These are phyloP conservation scores for Bipolaris zeicola DNA, from an alignment of 2,329 filamentous ascomycete genomes.

Conservation along the genomic window DNA sequence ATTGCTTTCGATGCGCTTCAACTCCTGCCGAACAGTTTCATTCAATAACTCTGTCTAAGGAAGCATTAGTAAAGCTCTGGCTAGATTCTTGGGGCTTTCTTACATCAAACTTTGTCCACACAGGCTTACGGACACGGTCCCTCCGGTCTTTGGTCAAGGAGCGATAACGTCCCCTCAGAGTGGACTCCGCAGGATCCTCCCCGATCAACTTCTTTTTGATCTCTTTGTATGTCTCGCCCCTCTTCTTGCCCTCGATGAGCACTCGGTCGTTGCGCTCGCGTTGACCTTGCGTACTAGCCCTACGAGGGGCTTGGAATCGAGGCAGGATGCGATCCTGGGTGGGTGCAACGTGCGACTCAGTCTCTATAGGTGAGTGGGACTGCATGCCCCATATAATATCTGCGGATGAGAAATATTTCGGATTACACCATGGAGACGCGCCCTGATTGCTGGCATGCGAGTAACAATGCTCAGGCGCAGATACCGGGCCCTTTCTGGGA, in stretches of 20 bases:
- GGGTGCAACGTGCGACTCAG: neutral
- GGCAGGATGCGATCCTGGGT: constrained; percentile 3
- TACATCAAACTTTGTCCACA: constrained; percentile 69
- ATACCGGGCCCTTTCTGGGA: neutral
- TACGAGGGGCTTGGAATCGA: constrained; percentile 3
- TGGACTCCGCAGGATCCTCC: constrained; percentile 71
- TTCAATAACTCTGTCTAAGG: constrained; percentile 33
- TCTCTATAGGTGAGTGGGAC: neutral
- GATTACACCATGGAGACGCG: constrained; percentile 12
- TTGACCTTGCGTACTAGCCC: constrained; percentile 8
- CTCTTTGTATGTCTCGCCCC: constrained; percentile 68
- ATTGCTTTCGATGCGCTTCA: constrained; percentile 25
- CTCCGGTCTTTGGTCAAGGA: constrained; percentile 68
- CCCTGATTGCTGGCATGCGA: constrained; percentile 16
- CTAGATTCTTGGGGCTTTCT: constrained; percentile 45
- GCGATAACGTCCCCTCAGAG: constrained; percentile 70
- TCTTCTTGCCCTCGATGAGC: constrained; percentile 60
- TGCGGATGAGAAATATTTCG: neutral
- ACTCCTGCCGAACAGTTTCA: constrained; percentile 27
- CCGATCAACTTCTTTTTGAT: constrained; percentile 62
- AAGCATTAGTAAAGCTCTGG: constrained; percentile 11
- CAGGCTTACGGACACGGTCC: constrained; percentile 67
- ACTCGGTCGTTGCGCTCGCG: constrained; percentile 35
- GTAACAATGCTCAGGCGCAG: constrained; percentile 13
- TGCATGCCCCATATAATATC: neutral